Conservation (phyloP, 1,284 basidiomycete species). For the Sphagnurus paluster region DNA sequence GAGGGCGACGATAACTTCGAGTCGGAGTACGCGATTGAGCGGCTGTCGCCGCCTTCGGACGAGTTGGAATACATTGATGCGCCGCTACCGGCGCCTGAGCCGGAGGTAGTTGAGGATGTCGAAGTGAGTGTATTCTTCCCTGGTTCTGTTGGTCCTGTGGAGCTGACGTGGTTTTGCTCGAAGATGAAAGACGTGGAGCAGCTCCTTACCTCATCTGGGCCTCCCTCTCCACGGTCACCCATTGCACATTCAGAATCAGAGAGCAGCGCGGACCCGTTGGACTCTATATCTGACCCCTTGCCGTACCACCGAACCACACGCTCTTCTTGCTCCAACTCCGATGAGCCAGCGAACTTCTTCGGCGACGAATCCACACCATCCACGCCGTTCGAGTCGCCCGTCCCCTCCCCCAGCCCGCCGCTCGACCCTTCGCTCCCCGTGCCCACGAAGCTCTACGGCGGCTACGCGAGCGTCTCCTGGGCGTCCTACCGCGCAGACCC, state of each 20-base stretch:
- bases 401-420: conserved; percentile 10
- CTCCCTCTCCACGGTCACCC: not conserved
- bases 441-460: conserved; percentile 24
- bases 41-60: not conserved
- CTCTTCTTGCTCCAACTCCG: conserved; percentile 16
- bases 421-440: conserved; percentile 14
- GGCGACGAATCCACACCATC: conserved; percentile 3
- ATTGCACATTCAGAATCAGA: not conserved
- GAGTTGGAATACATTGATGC: conserved; percentile 6
- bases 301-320: conserved; percentile 8
- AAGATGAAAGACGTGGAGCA: conserved; percentile 19
- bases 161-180: too few relatives aligned
- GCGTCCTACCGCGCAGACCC: conserved; percentile 27
- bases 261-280: not conserved
- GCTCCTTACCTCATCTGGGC: conserved; percentile 2
- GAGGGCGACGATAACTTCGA: too few relatives aligned
- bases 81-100: not conserved
- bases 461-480: conserved; percentile 36
- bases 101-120: not conserved
- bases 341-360: conserved; percentile 12
- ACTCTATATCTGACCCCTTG: not conserved
- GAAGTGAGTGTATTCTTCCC: not conserved
- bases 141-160: not conserved
- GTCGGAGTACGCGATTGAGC: not conserved
- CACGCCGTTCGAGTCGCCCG: conserved; percentile 9